Conservation (phyloP, 2,329 filamentous ascomycete genomes). For the Fusarium virguliforme region DNA sequence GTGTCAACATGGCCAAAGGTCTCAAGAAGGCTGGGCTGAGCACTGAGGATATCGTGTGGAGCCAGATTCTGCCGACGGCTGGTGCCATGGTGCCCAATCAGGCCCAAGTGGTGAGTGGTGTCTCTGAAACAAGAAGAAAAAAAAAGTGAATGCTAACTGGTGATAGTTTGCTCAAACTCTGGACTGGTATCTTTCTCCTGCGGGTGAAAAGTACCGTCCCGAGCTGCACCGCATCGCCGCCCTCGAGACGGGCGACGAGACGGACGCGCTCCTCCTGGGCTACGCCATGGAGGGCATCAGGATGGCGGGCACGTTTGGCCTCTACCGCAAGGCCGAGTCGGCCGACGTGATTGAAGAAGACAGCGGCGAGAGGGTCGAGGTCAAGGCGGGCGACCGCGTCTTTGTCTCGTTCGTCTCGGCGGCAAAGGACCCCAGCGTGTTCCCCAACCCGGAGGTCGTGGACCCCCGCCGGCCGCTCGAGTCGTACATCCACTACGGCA, state of each 20-base stretch:
- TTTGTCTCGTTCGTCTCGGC: constrained; percentile 74
- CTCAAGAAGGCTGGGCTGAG: constrained; percentile 76
- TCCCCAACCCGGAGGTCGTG: constrained; percentile 74
- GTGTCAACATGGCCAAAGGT: constrained; percentile 75
- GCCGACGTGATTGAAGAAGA: constrained; percentile 66
- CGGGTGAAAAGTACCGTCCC: constrained; percentile 69
- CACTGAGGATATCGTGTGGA: constrained; percentile 78
- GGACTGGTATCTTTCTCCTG: constrained; percentile 78
- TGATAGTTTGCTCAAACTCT: constrained; percentile 78
- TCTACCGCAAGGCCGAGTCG: constrained; percentile 70
- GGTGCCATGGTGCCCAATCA: constrained; percentile 80
- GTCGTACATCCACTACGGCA: constrained; percentile 76
- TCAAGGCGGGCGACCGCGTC: constrained; percentile 72
- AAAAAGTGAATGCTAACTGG: constrained; percentile 39
- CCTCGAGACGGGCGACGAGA: constrained; percentile 68
- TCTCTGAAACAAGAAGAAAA: not conserved
- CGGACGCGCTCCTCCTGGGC: constrained; percentile 75
- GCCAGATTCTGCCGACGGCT: constrained; percentile 78
- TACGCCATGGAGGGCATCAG: constrained; percentile 82
- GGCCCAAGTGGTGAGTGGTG: constrained; percentile 71
- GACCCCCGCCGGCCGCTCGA: constrained; percentile 75
- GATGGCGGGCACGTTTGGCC: constrained; percentile 74
- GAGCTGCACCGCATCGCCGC: constrained; percentile 75
- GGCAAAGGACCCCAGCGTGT: constrained; percentile 70
- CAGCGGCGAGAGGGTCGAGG: constrained; percentile 65